Conservation (phyloP, 257 asterid genomes). For the Scutellaria minor region DNA sequence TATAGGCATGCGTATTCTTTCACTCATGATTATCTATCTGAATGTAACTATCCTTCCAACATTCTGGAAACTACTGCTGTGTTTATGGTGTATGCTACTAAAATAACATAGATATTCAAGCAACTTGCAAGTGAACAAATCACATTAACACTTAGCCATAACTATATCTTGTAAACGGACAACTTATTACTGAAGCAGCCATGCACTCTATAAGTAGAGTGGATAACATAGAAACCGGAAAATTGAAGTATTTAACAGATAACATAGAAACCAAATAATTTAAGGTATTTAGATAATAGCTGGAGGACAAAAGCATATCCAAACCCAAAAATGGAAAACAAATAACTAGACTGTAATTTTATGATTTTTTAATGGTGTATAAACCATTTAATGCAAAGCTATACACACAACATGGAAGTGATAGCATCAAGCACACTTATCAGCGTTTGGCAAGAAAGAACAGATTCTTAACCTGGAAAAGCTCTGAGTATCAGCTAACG, state of each 20-base stretch:
- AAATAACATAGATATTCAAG: no score
- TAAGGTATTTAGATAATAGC: slow-evolving; percentile 7
- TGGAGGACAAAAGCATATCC: neutral
- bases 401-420: slow-evolving; percentile 19
- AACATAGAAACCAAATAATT: neutral
- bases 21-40: no score
- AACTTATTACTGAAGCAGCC: no score
- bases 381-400: slow-evolving; percentile 13
- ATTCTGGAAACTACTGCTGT: no score
- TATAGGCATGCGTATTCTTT: no score
- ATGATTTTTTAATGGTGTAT: neutral
- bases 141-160: no score
- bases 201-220: no score
- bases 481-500: slow-evolving; percentile 57
- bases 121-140: no score
- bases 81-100: no score
- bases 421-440: slow-evolving; percentile 26
- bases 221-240: no score
- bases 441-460: slow-evolving; percentile 23
- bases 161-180: no score
- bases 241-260: neutral
- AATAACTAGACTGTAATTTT: neutral
- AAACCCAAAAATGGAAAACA: slow-evolving; percentile 13
- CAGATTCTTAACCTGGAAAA: slow-evolving; percentile 66
- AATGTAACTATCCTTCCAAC: no score